These are phyloP conservation scores for Cytospora chrysosperma DNA, from an alignment of 2,329 filamentous ascomycete genomes.

Conservation along the genomic window DNA sequence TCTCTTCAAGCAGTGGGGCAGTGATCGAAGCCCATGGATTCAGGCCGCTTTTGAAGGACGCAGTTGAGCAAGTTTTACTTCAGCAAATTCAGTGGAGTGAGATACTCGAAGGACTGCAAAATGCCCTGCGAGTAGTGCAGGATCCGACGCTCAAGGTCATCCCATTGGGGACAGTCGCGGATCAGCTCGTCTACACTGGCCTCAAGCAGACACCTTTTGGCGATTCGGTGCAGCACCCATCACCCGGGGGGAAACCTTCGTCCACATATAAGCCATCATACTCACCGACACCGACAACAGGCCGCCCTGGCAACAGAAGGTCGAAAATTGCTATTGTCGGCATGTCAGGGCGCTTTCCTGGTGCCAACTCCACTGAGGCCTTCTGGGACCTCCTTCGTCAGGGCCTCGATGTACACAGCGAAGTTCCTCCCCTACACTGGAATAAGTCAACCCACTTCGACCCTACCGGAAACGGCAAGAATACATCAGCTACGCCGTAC, in stretches of 20 bases:
- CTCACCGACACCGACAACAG: slow-evolving; percentile 1
- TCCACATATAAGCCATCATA: slow-evolving; percentile 1
- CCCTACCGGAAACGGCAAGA: slow-evolving; percentile 68
- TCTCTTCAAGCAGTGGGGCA: slow-evolving; percentile 38
- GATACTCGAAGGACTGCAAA: background rate
- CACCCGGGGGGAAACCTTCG: slow-evolving; percentile 4
- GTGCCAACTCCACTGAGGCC: slow-evolving; percentile 63
- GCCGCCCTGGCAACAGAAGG: slow-evolving; percentile 27
- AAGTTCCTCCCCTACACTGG: slow-evolving; percentile 67
- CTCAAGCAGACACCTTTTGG: slow-evolving; percentile 7
- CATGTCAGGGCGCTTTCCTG: slow-evolving; percentile 73
- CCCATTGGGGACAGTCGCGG: slow-evolving; percentile 6
- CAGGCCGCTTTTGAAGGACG: slow-evolving; percentile 28
- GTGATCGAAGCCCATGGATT: slow-evolving; percentile 33
- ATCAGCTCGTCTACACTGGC: slow-evolving; percentile 5
- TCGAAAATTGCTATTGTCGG: slow-evolving; percentile 83
- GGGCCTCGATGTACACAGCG: slow-evolving; percentile 70
- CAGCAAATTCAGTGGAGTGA: slow-evolving; percentile 38
- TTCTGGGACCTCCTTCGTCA: slow-evolving; percentile 74
- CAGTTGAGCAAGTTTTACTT: slow-evolving; percentile 34
- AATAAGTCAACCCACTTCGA: slow-evolving; percentile 70
- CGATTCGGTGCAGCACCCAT: background rate
- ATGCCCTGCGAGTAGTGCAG: slow-evolving; percentile 31
- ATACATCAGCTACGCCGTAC: slow-evolving; percentile 68
- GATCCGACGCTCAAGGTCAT: slow-evolving; percentile 26